phyloP scores from a whole-genome alignment of 2,329 filamentous ascomycete species.

The Simplicillium aogashimaense region DNA sequence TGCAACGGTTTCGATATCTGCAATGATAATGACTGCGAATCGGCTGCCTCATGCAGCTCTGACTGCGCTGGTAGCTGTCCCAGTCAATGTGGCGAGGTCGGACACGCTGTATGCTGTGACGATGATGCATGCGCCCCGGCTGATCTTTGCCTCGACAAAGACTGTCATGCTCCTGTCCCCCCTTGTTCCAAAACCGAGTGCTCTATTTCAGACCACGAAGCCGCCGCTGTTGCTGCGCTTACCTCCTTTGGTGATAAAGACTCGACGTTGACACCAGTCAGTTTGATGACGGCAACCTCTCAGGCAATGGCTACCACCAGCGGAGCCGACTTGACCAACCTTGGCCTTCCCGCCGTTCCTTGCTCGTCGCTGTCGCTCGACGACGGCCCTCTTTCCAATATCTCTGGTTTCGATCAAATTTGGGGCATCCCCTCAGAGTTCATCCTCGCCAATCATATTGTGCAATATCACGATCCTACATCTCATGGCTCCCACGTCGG shows the following conservation, averaged over 20 bases:
- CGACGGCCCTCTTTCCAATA: constrained; percentile 5
- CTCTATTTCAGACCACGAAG: constrained; percentile 11
- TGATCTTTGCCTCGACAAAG: constrained; percentile 28
- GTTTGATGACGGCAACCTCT: constrained; percentile 7
- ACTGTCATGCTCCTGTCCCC: constrained; percentile 23
- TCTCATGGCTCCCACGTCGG: constrained; percentile 12
- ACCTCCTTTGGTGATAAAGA: constrained; percentile 18
- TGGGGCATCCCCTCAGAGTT: constrained; percentile 12
- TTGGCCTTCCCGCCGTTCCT: constrained; percentile 8
- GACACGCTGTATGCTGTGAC: constrained; percentile 23
- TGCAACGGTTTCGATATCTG: constrained; percentile 3
- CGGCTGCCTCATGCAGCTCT: constrained; percentile 21
- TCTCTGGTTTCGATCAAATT: constrained; percentile 3
- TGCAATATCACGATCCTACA: constrained; percentile 18
- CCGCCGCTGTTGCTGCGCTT: constrained; percentile 17
- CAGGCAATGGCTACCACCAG: constrained; percentile 3
- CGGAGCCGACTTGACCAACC: constrained; percentile 4
- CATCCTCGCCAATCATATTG: constrained; percentile 17
- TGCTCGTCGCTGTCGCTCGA: constrained; percentile 12
- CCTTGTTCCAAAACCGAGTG: constrained; percentile 20
- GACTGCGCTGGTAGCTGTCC: constrained; percentile 23
- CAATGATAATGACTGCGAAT: constrained; percentile 16
- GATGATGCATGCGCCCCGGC: constrained; percentile 21
- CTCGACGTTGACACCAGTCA: constrained; percentile 4
- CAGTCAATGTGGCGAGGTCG: constrained; percentile 22